These are phyloP conservation scores for Comarum palustre DNA, from an alignment of 306 rosid genomes.

Conservation along the genomic window DNA sequence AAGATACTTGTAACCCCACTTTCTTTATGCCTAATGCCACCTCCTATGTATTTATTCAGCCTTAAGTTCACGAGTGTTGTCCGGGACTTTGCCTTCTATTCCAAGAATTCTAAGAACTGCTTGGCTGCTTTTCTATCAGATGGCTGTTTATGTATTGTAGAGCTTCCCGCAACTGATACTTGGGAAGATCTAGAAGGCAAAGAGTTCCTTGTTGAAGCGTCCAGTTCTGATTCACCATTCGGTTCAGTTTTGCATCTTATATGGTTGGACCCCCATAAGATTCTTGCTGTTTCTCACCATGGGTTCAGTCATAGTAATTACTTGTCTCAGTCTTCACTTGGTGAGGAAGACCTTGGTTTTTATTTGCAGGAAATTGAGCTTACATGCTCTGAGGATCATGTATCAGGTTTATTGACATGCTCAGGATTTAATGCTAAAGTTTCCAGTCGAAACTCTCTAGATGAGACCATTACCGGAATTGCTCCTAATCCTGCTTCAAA, in stretches of 20 bases:
- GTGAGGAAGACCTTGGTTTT: conserved; percentile 49
- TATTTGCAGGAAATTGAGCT: conserved; percentile 75
- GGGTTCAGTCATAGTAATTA: conserved; percentile 58
- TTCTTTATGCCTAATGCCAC: conserved; percentile 70
- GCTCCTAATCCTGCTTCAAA: conserved; percentile 56
- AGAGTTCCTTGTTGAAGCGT: conserved; percentile 61
- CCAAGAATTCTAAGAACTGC: conserved; percentile 61
- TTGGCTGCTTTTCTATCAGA: conserved; percentile 70
- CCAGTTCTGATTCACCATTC: conserved; percentile 35
- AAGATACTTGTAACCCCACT: conserved; percentile 70
- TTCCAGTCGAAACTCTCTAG: conserved; percentile 44
- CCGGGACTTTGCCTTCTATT: conserved; percentile 55
- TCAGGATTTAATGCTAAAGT: conserved; percentile 83
- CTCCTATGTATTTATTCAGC: conserved; percentile 78
- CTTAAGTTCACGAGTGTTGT: conserved; percentile 67
- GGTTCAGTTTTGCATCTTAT: conserved; percentile 69
- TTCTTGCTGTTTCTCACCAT: conserved; percentile 71
- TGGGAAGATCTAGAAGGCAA: conserved; percentile 95
- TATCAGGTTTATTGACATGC: conserved; percentile 62
- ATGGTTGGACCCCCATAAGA: conserved; percentile 73
- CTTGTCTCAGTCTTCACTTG: conserved; percentile 30
- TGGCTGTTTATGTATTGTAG: conserved; percentile 65
- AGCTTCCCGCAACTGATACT: conserved; percentile 72
- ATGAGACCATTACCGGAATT: conserved; percentile 54
- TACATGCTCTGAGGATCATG: conserved; percentile 64